Evolutionary conservation across 139 green algal species (phyloP).

Genomic region (Closterium sp.): DNA sequence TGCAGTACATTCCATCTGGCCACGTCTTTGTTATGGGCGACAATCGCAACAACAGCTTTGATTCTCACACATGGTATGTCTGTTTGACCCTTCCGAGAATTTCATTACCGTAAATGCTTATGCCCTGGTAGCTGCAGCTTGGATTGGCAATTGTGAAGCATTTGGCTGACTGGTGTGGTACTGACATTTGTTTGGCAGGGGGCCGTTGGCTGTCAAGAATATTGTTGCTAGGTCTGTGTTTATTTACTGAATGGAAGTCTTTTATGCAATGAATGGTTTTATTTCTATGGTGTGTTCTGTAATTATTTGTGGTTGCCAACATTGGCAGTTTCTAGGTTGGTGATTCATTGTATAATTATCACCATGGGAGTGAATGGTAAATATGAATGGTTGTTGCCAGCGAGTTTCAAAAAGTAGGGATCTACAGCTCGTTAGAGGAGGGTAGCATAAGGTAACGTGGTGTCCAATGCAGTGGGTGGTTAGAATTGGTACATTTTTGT

Average conservation of each 20-base stretch:
- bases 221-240: neutral
- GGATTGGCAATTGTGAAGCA: neutral
- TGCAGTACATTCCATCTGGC: conserved; percentile 67
- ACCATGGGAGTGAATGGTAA: too few relatives aligned
- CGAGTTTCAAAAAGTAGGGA: too few relatives aligned
- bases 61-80: conserved; percentile 86
- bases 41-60: conserved; percentile 99
- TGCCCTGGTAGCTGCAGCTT: neutral
- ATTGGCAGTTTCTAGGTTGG: too few relatives aligned
- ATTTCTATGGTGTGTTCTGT: neutral
- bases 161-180: neutral
- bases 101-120: neutral
- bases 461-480: too few relatives aligned
- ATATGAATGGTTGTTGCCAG: too few relatives aligned
- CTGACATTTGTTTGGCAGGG: neutral
- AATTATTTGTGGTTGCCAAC: neutral
- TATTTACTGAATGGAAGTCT: neutral
- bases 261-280: neutral
- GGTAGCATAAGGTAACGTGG: too few relatives aligned
- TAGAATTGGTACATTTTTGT: too few relatives aligned
- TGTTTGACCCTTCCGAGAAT: neutral
- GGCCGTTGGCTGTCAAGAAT: neutral
- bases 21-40: conserved; percentile 95
- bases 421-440: too few relatives aligned
- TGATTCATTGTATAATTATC: too few relatives aligned